Conservation (phyloP, 2,329 filamentous ascomycete species). For the Fusarium hainanense region DNA sequence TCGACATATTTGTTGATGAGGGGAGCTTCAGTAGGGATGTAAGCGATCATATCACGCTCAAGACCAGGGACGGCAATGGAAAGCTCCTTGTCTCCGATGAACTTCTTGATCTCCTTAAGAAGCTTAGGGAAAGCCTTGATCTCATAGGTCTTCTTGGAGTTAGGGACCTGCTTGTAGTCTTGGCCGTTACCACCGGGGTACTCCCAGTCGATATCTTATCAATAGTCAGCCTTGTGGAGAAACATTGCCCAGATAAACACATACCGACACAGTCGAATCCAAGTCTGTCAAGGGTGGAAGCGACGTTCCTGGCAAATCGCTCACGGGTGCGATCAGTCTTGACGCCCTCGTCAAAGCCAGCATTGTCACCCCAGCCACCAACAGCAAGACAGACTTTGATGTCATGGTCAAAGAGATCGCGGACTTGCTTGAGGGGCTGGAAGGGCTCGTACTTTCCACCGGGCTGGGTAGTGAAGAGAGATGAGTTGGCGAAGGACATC, state of each 20-base stretch:
- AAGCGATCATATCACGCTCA: slow-evolving; percentile 75
- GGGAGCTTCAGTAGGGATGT: slow-evolving; percentile 65
- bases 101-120: slow-evolving; percentile 66
- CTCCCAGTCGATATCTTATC: slow-evolving; percentile 74
- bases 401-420: slow-evolving; percentile 62
- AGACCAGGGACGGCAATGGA: slow-evolving; percentile 75
- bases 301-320: slow-evolving; percentile 68
- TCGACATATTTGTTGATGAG: slow-evolving; percentile 70
- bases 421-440: slow-evolving; percentile 61
- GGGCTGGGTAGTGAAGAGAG: slow-evolving; percentile 58
- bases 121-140: slow-evolving; percentile 71
- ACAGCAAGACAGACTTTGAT: slow-evolving; percentile 72
- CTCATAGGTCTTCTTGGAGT: slow-evolving; percentile 67
- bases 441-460: slow-evolving; percentile 62
- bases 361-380: slow-evolving; percentile 73
- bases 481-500: slow-evolving; percentile 64
- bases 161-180: slow-evolving; percentile 73
- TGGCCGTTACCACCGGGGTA: slow-evolving; percentile 72
- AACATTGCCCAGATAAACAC: slow-evolving; percentile 16
- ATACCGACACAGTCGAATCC: slow-evolving; percentile 70
- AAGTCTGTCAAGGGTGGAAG: slow-evolving; percentile 61
- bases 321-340: slow-evolving; percentile 59
- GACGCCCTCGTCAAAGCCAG: slow-evolving; percentile 64
- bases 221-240: not conserved
- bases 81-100: slow-evolving; percentile 70